A percentile compares a stretch with the other conserved stretches of the same genome.
These are phyloP conservation scores for Picochlorum sp. DNA, from an alignment of 139 green algal genomes.

Conservation along the genomic window DNA sequence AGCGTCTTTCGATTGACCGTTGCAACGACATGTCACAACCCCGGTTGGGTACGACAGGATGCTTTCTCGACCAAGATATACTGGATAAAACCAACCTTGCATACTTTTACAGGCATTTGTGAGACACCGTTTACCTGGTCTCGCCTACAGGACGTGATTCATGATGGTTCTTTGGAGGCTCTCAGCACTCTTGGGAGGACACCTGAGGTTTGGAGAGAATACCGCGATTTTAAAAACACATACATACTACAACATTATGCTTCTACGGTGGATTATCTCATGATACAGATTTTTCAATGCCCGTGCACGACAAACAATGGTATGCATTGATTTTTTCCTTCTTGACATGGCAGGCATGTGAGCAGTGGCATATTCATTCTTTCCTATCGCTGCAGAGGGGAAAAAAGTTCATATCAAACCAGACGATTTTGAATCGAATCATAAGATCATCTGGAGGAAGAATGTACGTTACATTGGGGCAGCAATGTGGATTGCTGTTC, in stretches of 20 bases:
- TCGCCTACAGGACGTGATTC: background rate
- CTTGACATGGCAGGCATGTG: too few relatives aligned
- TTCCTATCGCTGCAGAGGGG: too few relatives aligned
- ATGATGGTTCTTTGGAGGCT: background rate
- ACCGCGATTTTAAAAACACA: slow-evolving; percentile 2
- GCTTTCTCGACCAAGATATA: background rate
- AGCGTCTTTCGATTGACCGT: too few relatives aligned
- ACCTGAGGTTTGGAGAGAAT: background rate
- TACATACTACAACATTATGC: background rate
- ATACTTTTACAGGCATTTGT: slow-evolving; percentile 3
- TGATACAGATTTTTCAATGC: background rate
- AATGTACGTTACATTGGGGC: too few relatives aligned
- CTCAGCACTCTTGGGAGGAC: slow-evolving; percentile 2
- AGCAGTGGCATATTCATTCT: too few relatives aligned
- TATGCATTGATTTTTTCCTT: slow-evolving; percentile 1
- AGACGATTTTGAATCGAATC: too few relatives aligned
- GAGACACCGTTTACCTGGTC: background rate
- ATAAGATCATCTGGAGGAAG: too few relatives aligned
- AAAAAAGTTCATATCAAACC: too few relatives aligned
- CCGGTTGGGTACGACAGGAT: too few relatives aligned
- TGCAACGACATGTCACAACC: too few relatives aligned
- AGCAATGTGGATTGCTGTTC: too few relatives aligned
- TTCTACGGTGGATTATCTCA: slow-evolving; percentile 6
- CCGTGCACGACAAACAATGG: background rate
- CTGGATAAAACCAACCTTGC: background rate